Evolutionary conservation across 768 basidiomycete species (phyloP).

Genomic region (Russula dissimulans): DNA sequence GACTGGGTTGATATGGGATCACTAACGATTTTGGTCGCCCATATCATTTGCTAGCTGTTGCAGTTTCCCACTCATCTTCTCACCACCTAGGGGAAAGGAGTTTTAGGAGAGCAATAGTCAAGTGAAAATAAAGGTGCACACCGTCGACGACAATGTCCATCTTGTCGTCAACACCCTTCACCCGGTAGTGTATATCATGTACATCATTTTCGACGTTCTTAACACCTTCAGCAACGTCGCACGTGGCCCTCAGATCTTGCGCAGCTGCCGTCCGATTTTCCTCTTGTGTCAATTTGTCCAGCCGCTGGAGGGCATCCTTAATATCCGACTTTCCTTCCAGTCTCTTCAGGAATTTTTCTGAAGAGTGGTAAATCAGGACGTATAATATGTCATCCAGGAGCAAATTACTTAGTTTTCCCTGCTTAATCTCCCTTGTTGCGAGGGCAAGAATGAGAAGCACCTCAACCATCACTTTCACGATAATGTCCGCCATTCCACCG

Average conservation of each 20-base stretch:
- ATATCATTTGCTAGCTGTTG: background rate
- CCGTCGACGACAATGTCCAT: background rate
- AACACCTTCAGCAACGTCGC: background rate
- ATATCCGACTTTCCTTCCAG: background rate
- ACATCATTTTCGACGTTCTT: too few relatives aligned
- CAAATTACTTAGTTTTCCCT: background rate
- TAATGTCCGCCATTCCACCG: background rate
- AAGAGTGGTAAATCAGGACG: background rate
- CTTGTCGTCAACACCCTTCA: background rate
- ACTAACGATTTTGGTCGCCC: background rate
- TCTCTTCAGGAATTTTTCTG: background rate
- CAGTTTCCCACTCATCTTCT: background rate
- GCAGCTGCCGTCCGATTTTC: background rate
- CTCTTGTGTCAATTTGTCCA: background rate
- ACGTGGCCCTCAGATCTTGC: background rate
- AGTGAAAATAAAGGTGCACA: background rate
- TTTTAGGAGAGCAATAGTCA: background rate
- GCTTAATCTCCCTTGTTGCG: background rate
- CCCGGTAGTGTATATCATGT: too few relatives aligned
- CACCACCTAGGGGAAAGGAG: background rate
- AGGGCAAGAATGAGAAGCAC: background rate
- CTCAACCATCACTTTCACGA: background rate
- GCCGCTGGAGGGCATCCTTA: background rate
- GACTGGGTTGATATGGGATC: background rate
- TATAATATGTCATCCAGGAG: accelerated